Percentiles rank a stretch among this genome's conserved stretches.
Evolutionary conservation across 768 basidiomycete species (phyloP).

Genomic region (Sutorius australiensis): DNA sequence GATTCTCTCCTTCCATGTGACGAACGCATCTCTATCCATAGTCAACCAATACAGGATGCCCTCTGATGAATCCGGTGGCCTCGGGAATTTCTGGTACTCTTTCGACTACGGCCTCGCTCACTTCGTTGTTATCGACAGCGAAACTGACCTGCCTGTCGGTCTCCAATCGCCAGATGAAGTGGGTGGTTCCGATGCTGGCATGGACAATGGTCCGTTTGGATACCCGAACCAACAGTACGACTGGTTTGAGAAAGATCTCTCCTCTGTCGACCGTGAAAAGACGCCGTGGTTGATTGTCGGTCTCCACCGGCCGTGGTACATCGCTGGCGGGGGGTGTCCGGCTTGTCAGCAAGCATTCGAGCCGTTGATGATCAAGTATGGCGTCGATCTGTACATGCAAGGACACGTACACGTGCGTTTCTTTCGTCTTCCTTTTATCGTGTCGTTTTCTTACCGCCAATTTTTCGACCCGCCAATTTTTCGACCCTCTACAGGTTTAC

Average conservation of each 20-base stretch:
- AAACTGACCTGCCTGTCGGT: slow-evolving; percentile 26
- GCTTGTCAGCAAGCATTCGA: slow-evolving; percentile 26
- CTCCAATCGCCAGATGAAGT: slow-evolving; percentile 22
- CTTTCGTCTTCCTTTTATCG: no score
- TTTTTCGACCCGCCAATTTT: no score
- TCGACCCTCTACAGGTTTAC: slow-evolving; percentile 12
- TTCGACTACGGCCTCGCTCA: slow-evolving; percentile 30
- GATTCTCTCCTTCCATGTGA: neutral
- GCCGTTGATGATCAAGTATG: slow-evolving; percentile 31
- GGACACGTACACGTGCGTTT: slow-evolving; percentile 24
- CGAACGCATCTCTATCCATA: neutral
- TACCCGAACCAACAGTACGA: slow-evolving; percentile 27
- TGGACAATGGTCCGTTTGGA: slow-evolving; percentile 26
- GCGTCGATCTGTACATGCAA: slow-evolving; percentile 28
- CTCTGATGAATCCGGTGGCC: slow-evolving; percentile 22
- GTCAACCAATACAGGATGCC: slow-evolving; percentile 30
- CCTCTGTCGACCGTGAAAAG: slow-evolving; percentile 19
- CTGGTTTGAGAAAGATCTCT: slow-evolving; percentile 26
- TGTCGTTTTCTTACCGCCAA: neutral
- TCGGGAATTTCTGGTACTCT: slow-evolving; percentile 31
- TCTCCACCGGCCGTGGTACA: slow-evolving; percentile 28
- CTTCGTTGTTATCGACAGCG: slow-evolving; percentile 22
- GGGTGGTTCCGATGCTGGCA: slow-evolving; percentile 20
- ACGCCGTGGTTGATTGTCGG: slow-evolving; percentile 29
- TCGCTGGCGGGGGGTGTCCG: slow-evolving; percentile 12